Percentiles rank a stretch among this genome's conserved stretches.
These are phyloP conservation scores for Aspergillus olivimuriae DNA, from an alignment of 495 filamentous ascomycete species.

Conservation along the genomic window DNA sequence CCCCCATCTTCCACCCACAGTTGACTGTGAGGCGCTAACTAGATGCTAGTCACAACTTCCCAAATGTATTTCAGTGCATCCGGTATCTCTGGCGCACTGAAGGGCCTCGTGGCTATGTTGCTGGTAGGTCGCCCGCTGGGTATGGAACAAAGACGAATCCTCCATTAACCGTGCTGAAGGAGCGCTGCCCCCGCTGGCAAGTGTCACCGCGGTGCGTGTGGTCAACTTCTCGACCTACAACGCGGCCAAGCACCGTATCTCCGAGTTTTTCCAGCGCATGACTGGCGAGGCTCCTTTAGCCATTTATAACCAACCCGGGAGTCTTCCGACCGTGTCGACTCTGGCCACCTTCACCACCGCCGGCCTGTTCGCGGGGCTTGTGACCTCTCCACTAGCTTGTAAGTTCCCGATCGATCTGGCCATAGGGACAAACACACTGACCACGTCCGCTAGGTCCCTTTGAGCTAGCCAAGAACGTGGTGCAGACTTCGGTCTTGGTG, in stretches of 20 bases:
- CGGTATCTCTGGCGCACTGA: slow-evolving; percentile 42
- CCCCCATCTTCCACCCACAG: not conserved
- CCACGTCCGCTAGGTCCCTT: slow-evolving; percentile 61
- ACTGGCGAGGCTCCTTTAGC: slow-evolving; percentile 65
- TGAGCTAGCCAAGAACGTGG: slow-evolving; percentile 88
- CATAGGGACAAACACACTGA: too few relatives aligned
- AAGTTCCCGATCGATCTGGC: too few relatives aligned
- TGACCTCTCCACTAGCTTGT: slow-evolving; percentile 84
- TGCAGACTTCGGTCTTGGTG: slow-evolving; percentile 84
- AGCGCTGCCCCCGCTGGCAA: slow-evolving; percentile 71
- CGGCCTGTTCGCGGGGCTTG: slow-evolving; percentile 71
- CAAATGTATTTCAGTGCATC: slow-evolving; percentile 34
- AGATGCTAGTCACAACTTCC: slow-evolving; percentile 35
- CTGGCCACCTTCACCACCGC: slow-evolving; percentile 70
- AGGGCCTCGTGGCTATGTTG: slow-evolving; percentile 41
- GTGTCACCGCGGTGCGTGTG: slow-evolving; percentile 83
- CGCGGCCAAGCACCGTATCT: slow-evolving; percentile 69
- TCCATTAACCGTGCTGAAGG: slow-evolving; percentile 39
- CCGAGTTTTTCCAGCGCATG: slow-evolving; percentile 37
- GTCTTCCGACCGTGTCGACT: slow-evolving; percentile 61
- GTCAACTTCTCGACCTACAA: slow-evolving; percentile 94
- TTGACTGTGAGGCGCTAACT: not conserved
- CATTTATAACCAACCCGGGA: slow-evolving; percentile 63
- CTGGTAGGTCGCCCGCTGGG: slow-evolving; percentile 25
- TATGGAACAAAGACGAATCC: not conserved